Percentiles rank a stretch among this genome's conserved stretches.
These are phyloP conservation scores for Uronychia binucleata DNA, from an alignment of 73 alveolate genomes.

Conservation along the genomic window DNA sequence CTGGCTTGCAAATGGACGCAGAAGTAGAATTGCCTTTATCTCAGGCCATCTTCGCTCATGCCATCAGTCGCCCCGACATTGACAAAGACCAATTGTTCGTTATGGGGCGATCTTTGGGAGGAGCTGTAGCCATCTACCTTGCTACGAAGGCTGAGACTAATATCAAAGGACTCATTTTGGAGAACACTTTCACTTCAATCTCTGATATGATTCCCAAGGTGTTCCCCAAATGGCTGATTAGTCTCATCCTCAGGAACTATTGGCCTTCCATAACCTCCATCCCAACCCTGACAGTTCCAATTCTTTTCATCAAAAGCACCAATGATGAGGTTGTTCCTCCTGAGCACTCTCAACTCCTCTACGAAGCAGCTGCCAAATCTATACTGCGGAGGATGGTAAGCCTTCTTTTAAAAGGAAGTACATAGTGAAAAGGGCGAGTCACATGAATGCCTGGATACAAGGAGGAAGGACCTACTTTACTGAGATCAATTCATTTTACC, in stretches of 20 bases:
- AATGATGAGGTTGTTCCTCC: conserved; percentile 91
- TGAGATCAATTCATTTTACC: no score
- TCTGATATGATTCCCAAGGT: conserved; percentile 91
- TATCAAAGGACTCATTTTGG: conserved; percentile 88
- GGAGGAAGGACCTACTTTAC: conserved; percentile 57
- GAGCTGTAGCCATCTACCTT: conserved; percentile 93
- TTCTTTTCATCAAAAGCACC: conserved; percentile 75
- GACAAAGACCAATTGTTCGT: conserved; percentile 76
- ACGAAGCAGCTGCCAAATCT: conserved; percentile 69
- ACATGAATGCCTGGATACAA: conserved; percentile 52
- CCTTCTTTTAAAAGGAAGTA: not conserved
- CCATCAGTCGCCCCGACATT: conserved; percentile 70
- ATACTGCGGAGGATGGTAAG: conserved; percentile 38
- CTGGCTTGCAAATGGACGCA: conserved; percentile 91
- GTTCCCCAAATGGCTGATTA: conserved; percentile 77
- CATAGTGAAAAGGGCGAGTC: conserved; percentile 34
- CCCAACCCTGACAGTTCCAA: conserved; percentile 63
- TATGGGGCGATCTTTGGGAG: conserved; percentile 96
- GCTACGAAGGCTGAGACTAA: conserved; percentile 50
- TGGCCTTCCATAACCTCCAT: conserved; percentile 88
- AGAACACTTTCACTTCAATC: conserved; percentile 93
- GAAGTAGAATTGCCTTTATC: not conserved
- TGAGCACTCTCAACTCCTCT: conserved; percentile 66
- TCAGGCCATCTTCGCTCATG: conserved; percentile 69
- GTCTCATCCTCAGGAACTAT: conserved; percentile 71